Percentiles rank a stretch among this genome's conserved stretches.
phyloP scores from a whole-genome alignment of 2,329 filamentous ascomycete species.

The Eutypella sp. region DNA sequence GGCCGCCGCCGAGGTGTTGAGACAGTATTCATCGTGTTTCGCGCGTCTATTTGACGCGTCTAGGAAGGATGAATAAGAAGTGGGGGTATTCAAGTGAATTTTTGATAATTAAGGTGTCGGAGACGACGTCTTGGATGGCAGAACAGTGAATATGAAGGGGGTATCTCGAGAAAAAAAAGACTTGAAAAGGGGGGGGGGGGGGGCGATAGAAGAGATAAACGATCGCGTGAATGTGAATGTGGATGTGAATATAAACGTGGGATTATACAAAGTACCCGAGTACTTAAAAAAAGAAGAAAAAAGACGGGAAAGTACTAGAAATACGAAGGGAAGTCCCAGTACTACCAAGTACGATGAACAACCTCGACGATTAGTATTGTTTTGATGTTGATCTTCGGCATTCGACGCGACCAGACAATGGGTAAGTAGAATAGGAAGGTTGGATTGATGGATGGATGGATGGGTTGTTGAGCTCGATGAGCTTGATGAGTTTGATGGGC shows the following conservation, averaged over 20 bases:
- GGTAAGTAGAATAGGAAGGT: background rate
- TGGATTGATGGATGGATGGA: background rate
- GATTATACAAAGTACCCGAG: too few relatives aligned
- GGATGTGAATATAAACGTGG: too few relatives aligned
- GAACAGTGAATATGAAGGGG: background rate
- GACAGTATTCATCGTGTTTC: constrained; percentile 20
- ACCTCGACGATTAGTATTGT: background rate
- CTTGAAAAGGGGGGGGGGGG: too few relatives aligned
- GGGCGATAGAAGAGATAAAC: too few relatives aligned
- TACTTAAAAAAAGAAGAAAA: too few relatives aligned
- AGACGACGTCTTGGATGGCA: too few relatives aligned
- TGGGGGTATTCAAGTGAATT: background rate
- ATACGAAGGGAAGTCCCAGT: background rate
- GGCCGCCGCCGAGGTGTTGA: constrained; percentile 22
- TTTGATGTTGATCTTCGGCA: background rate
- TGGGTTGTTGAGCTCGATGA: too few relatives aligned
- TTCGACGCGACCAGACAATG: background rate
- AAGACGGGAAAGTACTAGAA: too few relatives aligned
- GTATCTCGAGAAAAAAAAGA: too few relatives aligned
- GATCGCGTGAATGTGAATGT: too few relatives aligned
- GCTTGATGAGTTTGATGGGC: too few relatives aligned
- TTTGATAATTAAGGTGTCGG: background rate
- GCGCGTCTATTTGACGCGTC: too few relatives aligned
- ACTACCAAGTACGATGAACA: background rate
- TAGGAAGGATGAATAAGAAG: background rate